A percentile compares a stretch with the other conserved stretches of the same genome.
phyloP scores from a whole-genome alignment of 495 filamentous ascomycete genomes.

The Polyplosphaeria fusca region DNA sequence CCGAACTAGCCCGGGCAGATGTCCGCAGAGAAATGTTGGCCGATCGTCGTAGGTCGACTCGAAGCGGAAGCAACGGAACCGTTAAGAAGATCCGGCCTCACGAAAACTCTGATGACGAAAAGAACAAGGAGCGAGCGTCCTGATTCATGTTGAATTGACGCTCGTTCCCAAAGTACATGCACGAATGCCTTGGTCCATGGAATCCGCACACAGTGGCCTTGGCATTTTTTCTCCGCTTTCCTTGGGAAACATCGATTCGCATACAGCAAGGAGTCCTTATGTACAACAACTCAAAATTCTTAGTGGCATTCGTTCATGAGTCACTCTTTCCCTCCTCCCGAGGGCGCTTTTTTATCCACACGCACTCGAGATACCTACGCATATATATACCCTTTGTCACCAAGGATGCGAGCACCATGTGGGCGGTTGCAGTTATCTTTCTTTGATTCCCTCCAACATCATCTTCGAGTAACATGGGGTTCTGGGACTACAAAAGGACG shows the following conservation, averaged over 20 bases:
- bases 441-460: no score
- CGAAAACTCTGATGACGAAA: constrained; percentile 5
- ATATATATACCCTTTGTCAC: neutral
- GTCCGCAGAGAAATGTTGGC: constrained; percentile 16
- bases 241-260: neutral
- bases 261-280: neutral
- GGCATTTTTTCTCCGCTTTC: neutral
- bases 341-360: no score
- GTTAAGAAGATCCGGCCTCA: constrained; percentile 35
- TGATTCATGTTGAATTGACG: neutral
- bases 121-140: neutral
- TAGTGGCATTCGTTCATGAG: neutral
- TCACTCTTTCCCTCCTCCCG: neutral
- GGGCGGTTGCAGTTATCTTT: no score
- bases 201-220: neutral
- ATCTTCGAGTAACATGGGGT: neutral
- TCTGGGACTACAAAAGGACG: neutral
- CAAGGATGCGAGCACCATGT: no score
- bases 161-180: neutral
- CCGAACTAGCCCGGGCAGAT: constrained; percentile 24
- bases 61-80: constrained; percentile 39
- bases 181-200: neutral
- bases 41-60: constrained; percentile 15
- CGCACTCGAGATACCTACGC: no score
- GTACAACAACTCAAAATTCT: neutral